A percentile compares a stretch with the other conserved stretches of the same genome.
Evolutionary conservation across 2,329 filamentous ascomycete species (phyloP).

Genomic region (Lasiodiplodia theobromae): DNA sequence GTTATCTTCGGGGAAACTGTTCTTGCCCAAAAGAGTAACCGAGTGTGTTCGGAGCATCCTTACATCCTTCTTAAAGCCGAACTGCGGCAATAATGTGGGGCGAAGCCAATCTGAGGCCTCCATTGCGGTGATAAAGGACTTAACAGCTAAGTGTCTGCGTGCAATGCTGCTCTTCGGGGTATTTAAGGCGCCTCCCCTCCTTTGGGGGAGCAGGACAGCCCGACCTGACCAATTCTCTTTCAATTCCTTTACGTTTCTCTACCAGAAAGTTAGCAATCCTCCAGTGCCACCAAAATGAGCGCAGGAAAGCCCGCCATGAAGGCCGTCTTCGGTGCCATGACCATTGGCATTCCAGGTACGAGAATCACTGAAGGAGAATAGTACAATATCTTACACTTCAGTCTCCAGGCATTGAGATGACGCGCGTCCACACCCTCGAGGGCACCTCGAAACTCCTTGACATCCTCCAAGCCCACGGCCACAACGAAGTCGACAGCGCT

Average conservation of each 20-base stretch:
- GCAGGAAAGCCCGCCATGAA: constrained; percentile 31
- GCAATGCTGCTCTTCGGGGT: neutral
- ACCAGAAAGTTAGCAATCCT: neutral
- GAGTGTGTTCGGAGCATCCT: too few relatives aligned
- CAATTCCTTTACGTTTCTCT: neutral
- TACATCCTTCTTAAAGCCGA: neutral
- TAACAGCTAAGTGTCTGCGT: neutral
- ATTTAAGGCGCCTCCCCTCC: neutral
- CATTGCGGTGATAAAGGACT: neutral
- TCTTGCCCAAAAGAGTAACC: neutral
- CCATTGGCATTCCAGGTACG: constrained; percentile 44
- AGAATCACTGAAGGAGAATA: neutral
- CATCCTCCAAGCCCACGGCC: constrained; percentile 40
- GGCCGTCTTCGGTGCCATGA: constrained; percentile 50
- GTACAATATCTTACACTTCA: too few relatives aligned
- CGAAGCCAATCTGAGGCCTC: neutral
- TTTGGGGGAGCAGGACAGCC: too few relatives aligned
- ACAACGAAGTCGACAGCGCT: constrained; percentile 48
- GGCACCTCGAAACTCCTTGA: constrained; percentile 39
- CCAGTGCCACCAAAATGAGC: neutral
- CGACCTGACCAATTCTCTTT: neutral
- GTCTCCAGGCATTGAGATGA: constrained; percentile 34
- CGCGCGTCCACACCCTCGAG: constrained; percentile 34
- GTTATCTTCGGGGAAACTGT: constrained; percentile 6
- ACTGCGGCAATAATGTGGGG: neutral